A percentile compares a stretch with the other conserved stretches of the same genome.
Conservation (phyloP, 2,329 filamentous ascomycete species). For the Fusarium veterinarium region DNA sequence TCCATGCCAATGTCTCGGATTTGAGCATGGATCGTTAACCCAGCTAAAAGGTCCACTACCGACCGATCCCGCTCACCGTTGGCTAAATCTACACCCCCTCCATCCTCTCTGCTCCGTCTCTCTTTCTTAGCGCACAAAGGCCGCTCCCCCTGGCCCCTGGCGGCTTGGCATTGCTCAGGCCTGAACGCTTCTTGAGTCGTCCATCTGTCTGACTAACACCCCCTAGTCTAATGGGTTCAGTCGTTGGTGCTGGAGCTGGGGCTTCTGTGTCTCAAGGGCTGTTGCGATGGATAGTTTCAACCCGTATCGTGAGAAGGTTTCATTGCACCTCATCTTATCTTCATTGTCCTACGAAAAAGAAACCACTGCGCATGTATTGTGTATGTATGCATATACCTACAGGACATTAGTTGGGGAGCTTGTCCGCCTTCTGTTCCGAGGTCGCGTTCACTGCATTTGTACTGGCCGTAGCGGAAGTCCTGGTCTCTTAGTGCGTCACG, state of each 20-base stretch:
- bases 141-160: conserved; percentile 1
- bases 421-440: conserved; percentile 27
- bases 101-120: not conserved
- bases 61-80: conserved; percentile 38
- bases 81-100: conserved; percentile 30
- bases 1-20: conserved; percentile 36
- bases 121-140: not conserved
- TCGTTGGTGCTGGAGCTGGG: not conserved
- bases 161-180: not conserved
- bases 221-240: not conserved
- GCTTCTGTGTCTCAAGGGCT: conserved; percentile 5
- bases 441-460: conserved; percentile 25
- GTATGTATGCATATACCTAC: not conserved
- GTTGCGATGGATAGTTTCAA: conserved; percentile 29
- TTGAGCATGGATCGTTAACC: conserved; percentile 18
- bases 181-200: conserved; percentile 1
- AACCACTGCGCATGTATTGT: not conserved
- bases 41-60: conserved; percentile 31
- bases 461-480: conserved; percentile 6
- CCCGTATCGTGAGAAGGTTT: conserved; percentile 29
- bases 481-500: conserved; percentile 17
- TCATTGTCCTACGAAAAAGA: conserved; percentile 15
- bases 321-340: conserved; percentile 40
- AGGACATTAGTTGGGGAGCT: not conserved
- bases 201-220: not conserved